A percentile compares a stretch with the other conserved stretches of the same genome.
phyloP scores from a whole-genome alignment of 83 land plant species.

The Picea mariana region DNA sequence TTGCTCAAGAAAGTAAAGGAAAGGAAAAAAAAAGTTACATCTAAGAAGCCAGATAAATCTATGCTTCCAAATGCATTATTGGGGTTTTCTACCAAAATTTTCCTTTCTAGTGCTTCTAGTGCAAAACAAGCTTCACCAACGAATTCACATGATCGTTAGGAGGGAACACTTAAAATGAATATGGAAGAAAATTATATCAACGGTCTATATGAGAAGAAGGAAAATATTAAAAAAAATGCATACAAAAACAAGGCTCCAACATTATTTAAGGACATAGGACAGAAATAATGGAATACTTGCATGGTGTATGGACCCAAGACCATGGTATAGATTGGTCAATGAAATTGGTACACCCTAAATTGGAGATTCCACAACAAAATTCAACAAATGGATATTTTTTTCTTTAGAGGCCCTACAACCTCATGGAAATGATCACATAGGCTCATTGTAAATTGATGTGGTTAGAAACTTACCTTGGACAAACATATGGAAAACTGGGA shows the following conservation, averaged over 20 bases:
- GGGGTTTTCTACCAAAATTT: not conserved
- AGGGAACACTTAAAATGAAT: conserved; percentile 1
- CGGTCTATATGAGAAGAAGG: not conserved
- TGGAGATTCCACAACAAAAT: too few relatives aligned
- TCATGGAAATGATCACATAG: too few relatives aligned
- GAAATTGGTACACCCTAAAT: too few relatives aligned
- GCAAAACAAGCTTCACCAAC: not conserved
- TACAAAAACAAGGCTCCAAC: not conserved
- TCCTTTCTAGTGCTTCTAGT: not conserved
- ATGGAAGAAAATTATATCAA: not conserved
- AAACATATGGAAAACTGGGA: too few relatives aligned
- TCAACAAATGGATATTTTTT: too few relatives aligned
- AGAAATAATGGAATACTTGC: too few relatives aligned
- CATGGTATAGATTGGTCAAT: too few relatives aligned
- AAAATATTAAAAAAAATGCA: not conserved
- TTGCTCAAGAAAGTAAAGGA: conserved; percentile 69
- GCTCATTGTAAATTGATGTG: too few relatives aligned
- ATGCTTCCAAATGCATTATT: conserved; percentile 19
- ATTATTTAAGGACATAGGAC: not conserved
- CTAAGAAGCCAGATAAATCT: conserved; percentile 50
- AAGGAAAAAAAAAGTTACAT: conserved; percentile 64
- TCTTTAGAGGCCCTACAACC: too few relatives aligned
- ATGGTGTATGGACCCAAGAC: too few relatives aligned
- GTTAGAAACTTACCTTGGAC: too few relatives aligned
- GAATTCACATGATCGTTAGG: not conserved